These are phyloP conservation scores for Aureobasidium melanogenum DNA, from an alignment of 2,329 filamentous ascomycete species.

Conservation along the genomic window DNA sequence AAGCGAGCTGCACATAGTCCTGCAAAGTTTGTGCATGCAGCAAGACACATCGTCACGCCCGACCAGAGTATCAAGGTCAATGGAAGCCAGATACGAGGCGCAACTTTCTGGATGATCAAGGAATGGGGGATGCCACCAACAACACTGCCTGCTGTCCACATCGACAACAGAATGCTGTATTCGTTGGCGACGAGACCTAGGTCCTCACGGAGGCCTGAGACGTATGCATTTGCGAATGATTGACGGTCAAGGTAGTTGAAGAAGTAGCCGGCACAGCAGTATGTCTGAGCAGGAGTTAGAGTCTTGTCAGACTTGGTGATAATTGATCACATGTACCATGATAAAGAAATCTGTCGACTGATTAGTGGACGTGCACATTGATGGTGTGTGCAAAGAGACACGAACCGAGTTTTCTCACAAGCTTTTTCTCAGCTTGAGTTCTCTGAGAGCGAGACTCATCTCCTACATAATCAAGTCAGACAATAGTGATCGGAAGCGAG, in stretches of 20 bases:
- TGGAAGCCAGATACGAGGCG: constrained; percentile 52
- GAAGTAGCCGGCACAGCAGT: constrained; percentile 12
- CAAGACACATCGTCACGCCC: constrained; percentile 53
- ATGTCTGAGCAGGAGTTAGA: not conserved
- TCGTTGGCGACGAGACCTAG: constrained; percentile 40
- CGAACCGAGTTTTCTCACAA: not conserved
- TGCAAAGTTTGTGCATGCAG: not conserved
- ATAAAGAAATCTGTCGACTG: not conserved
- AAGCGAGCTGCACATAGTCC: constrained; percentile 28
- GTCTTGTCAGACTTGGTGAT: not conserved
- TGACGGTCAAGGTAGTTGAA: constrained; percentile 38
- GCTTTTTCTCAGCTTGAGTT: not conserved
- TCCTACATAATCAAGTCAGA: not conserved
- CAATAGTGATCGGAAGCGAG: rapidly evolving
- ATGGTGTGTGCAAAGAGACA: rapidly evolving
- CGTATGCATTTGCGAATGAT: constrained; percentile 47
- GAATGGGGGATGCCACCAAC: constrained; percentile 56
- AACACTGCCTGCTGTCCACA: constrained; percentile 30
- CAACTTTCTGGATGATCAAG: constrained; percentile 53
- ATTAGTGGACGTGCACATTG: not conserved
- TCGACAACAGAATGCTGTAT: constrained; percentile 32
- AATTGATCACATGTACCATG: not conserved
- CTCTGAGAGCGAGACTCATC: not conserved
- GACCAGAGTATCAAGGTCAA: constrained; percentile 58
- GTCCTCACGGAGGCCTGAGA: constrained; percentile 46